Conservation (phyloP, 208 protist genomes). For the Porcisia deanei region DNA sequence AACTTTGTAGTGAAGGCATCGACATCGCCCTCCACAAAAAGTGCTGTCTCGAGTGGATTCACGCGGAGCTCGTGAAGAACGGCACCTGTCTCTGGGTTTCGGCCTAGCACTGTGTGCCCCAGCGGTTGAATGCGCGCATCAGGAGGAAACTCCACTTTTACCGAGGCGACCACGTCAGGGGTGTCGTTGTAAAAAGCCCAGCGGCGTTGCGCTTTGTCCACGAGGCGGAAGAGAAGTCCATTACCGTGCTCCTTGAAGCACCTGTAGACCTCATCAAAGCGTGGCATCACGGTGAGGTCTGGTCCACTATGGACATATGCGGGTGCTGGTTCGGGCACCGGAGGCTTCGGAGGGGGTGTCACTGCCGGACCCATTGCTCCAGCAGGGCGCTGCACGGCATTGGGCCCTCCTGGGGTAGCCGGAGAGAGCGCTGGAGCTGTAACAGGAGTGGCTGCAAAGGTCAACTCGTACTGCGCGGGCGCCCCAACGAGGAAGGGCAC, state of each 20-base stretch:
- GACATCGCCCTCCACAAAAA: conserved; percentile 67
- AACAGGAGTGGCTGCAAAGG: conserved; percentile 47
- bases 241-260: conserved; percentile 84
- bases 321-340: conserved; percentile 24
- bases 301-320: conserved; percentile 49
- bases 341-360: neutral
- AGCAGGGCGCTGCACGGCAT: no score
- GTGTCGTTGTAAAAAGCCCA: conserved; percentile 91
- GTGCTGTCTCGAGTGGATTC: conserved; percentile 49
- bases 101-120: conserved; percentile 33
- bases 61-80: conserved; percentile 51
- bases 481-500: conserved; percentile 60
- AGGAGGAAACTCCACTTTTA: conserved; percentile 47
- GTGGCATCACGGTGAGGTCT: conserved; percentile 39
- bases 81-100: conserved; percentile 46
- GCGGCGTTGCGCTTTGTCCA: conserved; percentile 31
- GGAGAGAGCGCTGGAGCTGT: conserved; percentile 18
- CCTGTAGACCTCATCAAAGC: conserved; percentile 51
- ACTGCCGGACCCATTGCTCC: neutral
- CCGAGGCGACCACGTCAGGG: conserved; percentile 41
- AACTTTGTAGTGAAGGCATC: conserved; percentile 72
- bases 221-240: conserved; percentile 81
- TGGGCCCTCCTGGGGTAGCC: conserved; percentile 1
- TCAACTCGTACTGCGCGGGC: conserved; percentile 50
- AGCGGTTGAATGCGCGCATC: conserved; percentile 38